Evolutionary conservation across 805 yeast genomes (phyloP), one percentile per base, ranked within the genome.

Genomic region (Schizosaccharomyces japonicus): DNA sequence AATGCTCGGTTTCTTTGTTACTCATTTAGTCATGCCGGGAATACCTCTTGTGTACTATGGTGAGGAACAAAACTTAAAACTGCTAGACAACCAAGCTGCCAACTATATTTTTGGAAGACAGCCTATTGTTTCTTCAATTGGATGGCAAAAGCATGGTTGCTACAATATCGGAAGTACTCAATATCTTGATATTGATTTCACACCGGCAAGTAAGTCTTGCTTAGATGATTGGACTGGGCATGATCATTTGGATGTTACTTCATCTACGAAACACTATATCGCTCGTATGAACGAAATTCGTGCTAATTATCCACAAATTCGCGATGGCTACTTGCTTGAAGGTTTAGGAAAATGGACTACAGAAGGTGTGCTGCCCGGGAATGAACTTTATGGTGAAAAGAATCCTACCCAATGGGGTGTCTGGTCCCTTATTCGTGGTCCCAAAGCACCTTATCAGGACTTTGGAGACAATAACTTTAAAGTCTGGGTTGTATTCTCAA

Each of bases 101-200:
- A 42, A 42, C 6, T 42, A 42, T 17, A 15, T 42, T 5, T 42
- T 27, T 19, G 32, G 32, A n/a, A 13, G 45, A 23, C 32, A 42
- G 19, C 45, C 45, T 17, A 42, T 42, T 13, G 25, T 30, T 25
- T 42, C 45, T 42, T 27, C 45, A 3, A 4, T 42, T 26, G 45
- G 32, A n/a, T 42, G 45, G 45, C 32, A 42, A 23, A 26, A 27
- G 33, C 45, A 42, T 25, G 45, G 45, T 7, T 42, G 45, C 25
- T 42, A 42, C 31, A 27, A 42, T 5, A 26, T 42, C 17, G 45
- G 45, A 11, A 27, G 13, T 25, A 28, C 30, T 5, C 32, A 26
- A 15, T 42, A 42, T 28, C 7, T 15, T 6, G 32, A 42, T 7
- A 8, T 42, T 21, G 32, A 26, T 15, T 28, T 42, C 13, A 11